Percentiles rank a stretch among this genome's conserved stretches.
Evolutionary conservation across 2,329 filamentous ascomycete genomes (phyloP).

Genomic region (Talaromyces sp.): DNA sequence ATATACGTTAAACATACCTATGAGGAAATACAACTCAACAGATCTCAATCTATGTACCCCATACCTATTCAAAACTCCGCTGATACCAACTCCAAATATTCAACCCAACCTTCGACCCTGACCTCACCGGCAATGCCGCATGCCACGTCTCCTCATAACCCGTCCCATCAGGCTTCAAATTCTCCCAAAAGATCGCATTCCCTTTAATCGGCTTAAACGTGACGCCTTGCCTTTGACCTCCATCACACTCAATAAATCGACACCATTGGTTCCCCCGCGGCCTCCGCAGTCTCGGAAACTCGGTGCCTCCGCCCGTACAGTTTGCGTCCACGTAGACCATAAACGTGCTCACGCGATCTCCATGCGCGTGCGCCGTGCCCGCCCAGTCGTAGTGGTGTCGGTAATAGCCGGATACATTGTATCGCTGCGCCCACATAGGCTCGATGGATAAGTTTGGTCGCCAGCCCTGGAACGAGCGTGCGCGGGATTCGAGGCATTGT

Average conservation of each 20-base stretch:
- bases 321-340: conserved; percentile 54
- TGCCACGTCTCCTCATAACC: conserved; percentile 57
- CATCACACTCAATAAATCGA: conserved; percentile 50
- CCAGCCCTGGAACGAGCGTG: conserved; percentile 56
- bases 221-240: conserved; percentile 26
- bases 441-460: conserved; percentile 53
- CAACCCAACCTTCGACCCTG: conserved; percentile 54
- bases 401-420: conserved; percentile 54
- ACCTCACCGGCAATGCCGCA: conserved; percentile 52
- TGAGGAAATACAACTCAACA: background rate
- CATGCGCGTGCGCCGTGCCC: conserved; percentile 26
- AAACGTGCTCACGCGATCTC: conserved; percentile 49
- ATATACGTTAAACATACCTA: background rate
- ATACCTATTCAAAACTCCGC: conserved; percentile 22
- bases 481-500: conserved; percentile 54
- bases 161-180: conserved; percentile 49
- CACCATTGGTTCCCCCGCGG: conserved; percentile 47
- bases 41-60: background rate
- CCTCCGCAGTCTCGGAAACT: conserved; percentile 50
- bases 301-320: conserved; percentile 54
- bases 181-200: conserved; percentile 59
- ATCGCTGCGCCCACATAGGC: conserved; percentile 55
- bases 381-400: conserved; percentile 56
- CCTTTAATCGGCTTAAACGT: conserved; percentile 54
- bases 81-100: conserved; percentile 63